Evolutionary conservation across 805 yeast genomes (phyloP).

Genomic region (Pichia rugopelliculosa): DNA sequence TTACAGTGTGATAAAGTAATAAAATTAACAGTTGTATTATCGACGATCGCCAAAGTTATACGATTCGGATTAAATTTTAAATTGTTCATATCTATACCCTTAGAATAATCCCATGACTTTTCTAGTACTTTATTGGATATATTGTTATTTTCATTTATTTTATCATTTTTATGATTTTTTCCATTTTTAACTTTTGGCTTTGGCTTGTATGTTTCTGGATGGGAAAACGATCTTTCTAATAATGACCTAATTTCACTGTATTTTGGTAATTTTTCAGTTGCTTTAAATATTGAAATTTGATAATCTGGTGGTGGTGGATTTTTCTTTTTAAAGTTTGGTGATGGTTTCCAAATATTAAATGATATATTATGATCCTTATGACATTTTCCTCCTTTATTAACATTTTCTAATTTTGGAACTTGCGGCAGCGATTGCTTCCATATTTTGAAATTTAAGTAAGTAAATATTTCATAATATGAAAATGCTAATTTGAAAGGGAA

Average conservation of each 20-base stretch:
- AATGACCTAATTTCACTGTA: constrained; percentile 34
- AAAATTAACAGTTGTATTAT: constrained; percentile 68
- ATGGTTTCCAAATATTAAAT: constrained; percentile 82
- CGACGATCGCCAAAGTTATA: constrained; percentile 61
- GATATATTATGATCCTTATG: constrained; percentile 29
- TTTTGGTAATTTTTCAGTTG: constrained; percentile 41
- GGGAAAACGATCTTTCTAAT: constrained; percentile 24
- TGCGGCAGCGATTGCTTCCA: constrained; percentile 6
- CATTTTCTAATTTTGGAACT: background rate
- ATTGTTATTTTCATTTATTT: background rate
- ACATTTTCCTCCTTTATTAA: constrained; percentile 12
- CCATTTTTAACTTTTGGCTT: constrained; percentile 1
- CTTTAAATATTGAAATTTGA: constrained; percentile 54
- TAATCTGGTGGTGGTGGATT: constrained; percentile 69
- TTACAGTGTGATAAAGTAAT: constrained; percentile 44
- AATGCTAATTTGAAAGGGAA: constrained; percentile 12
- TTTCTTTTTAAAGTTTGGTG: constrained; percentile 59
- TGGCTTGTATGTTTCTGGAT: constrained; percentile 3
- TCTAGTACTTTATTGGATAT: background rate
- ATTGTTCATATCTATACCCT: constrained; percentile 10
- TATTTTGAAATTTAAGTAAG: constrained; percentile 13
- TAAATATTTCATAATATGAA: constrained; percentile 15
- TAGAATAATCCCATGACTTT: constrained; percentile 10
- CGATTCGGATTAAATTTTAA: constrained; percentile 12
- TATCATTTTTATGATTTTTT: background rate